A percentile compares a stretch with the other conserved stretches of the same genome.
Conservation (phyloP, 2,329 filamentous ascomycete species). For the Clonostachys rosea region DNA sequence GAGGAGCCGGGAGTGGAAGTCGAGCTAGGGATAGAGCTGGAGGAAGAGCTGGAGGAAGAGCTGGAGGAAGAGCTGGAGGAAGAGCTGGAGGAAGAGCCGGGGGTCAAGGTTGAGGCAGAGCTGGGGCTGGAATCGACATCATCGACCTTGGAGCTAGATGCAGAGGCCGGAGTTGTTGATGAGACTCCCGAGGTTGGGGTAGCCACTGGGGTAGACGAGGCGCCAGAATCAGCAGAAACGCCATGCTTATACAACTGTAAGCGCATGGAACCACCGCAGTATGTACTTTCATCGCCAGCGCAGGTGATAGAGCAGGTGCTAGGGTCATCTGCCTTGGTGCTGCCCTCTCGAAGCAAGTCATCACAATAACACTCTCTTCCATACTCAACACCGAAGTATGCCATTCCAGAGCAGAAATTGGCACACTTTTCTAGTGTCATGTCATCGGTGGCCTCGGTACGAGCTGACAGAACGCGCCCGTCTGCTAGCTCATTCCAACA, state of each 20-base stretch:
- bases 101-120: not conserved
- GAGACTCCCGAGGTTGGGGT: not conserved
- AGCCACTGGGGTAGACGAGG: conserved; percentile 1
- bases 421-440: conserved; percentile 28
- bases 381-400: conserved; percentile 27
- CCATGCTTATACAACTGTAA: conserved; percentile 23
- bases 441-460: conserved; percentile 18
- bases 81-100: not conserved
- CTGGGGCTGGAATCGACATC: not conserved
- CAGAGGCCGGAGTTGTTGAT: not conserved
- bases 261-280: conserved; percentile 25
- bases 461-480: conserved; percentile 20
- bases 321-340: conserved; percentile 17
- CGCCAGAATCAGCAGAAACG: not conserved
- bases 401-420: conserved; percentile 17
- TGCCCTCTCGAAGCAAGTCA: conserved; percentile 17
- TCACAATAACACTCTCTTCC: conserved; percentile 33
- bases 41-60: conserved; percentile 1
- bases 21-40: not conserved
- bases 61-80: not conserved
- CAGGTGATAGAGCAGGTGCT: conserved; percentile 25
- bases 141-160: not conserved
- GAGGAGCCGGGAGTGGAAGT: not conserved
- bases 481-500: conserved; percentile 26
- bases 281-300: conserved; percentile 20